These are phyloP conservation scores for Ophiostoma perfectum DNA, from an alignment of 2,329 filamentous ascomycete genomes.

Conservation along the genomic window DNA sequence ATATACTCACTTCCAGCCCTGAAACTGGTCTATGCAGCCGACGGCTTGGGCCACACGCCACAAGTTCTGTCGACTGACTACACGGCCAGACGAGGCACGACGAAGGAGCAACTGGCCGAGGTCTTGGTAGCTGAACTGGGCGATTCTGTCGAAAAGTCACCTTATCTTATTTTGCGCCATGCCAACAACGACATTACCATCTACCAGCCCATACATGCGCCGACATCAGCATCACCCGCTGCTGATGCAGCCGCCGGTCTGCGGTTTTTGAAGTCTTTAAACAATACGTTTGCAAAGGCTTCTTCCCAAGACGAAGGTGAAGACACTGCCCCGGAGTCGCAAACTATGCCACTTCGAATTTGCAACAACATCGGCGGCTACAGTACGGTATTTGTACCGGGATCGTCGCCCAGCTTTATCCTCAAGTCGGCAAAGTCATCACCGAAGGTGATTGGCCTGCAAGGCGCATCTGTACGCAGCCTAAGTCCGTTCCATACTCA, in stretches of 20 bases:
- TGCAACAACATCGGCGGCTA: slow-evolving; percentile 68
- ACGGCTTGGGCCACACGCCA: slow-evolving; percentile 72
- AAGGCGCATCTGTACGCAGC: slow-evolving; percentile 61
- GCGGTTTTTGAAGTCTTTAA: slow-evolving; percentile 20
- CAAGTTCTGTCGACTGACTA: slow-evolving; percentile 69
- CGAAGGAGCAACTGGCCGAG: slow-evolving; percentile 70
- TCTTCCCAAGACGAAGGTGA: slow-evolving; percentile 34
- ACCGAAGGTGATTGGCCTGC: slow-evolving; percentile 69
- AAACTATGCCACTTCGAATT: slow-evolving; percentile 47
- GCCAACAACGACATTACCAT: slow-evolving; percentile 76
- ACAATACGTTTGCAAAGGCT: slow-evolving; percentile 52
- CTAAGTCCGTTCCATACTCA: slow-evolving; percentile 73
- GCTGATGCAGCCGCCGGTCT: not conserved
- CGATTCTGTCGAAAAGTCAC: slow-evolving; percentile 61
- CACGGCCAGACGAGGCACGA: slow-evolving; percentile 61
- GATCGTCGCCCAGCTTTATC: slow-evolving; percentile 72
- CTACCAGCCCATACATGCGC: slow-evolving; percentile 66
- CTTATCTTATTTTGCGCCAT: slow-evolving; percentile 78
- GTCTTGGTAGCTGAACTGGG: slow-evolving; percentile 81
- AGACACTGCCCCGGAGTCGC: slow-evolving; percentile 25
- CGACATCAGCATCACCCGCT: slow-evolving; percentile 26
- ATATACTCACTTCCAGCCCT: slow-evolving; percentile 68
- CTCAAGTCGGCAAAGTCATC: slow-evolving; percentile 73
- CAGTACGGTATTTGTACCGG: slow-evolving; percentile 75
- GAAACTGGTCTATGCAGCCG: slow-evolving; percentile 65